Base-by-base conservation (phyloP, 129 eudicot genomes). In the Flaveria robusta region DNA sequence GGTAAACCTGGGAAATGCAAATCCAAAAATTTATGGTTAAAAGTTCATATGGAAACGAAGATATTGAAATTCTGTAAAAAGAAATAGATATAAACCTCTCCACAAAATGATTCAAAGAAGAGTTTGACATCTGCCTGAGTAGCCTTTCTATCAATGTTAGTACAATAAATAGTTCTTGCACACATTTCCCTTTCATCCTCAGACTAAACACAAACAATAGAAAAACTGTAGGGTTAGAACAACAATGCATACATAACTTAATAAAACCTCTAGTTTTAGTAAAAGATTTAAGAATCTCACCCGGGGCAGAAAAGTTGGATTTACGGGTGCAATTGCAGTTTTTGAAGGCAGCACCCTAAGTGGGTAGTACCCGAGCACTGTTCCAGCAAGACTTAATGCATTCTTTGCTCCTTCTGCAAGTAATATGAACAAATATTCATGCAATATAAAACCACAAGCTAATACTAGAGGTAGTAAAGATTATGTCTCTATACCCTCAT, bases 151-250 rank as follows among this genome's bases (percentile, higher is more conserved):
- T 93, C 98, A 68, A 93, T 93, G 88, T 93, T 90, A 73, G 98
- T 84, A 70, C 97, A 90, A 64, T 93, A 93, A 63, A 93, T 88
- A 80, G 98, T 93, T 72, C 97, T 85, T 70, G 97, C 89, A 56
- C 98, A 93, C 98, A 90, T 93, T 84, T 93, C 98, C 85, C 98
- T 80, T 83, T 93, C 98, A 85, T 93, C 97, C 78, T 90, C 98
- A 75, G 95, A 85, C 89, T 85, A 72, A 11, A 62, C 74, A 45
- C 47, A 51, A 65, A 67, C 77, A 64, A 74, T n/a, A 66, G 19
- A 15, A 74, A 26, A 27, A 66, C 11, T 58, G 68, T 43, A 39
- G 13, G 34, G 68, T 72, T 41, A 52, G 23, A 13, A 37, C 66
- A 49, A 14, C 18, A 14, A 27, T 43, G 19, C 23, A 52, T 64